Evolutionary conservation across 305 asterid species (phyloP).

Genomic region (Fraxinus sp.): DNA sequence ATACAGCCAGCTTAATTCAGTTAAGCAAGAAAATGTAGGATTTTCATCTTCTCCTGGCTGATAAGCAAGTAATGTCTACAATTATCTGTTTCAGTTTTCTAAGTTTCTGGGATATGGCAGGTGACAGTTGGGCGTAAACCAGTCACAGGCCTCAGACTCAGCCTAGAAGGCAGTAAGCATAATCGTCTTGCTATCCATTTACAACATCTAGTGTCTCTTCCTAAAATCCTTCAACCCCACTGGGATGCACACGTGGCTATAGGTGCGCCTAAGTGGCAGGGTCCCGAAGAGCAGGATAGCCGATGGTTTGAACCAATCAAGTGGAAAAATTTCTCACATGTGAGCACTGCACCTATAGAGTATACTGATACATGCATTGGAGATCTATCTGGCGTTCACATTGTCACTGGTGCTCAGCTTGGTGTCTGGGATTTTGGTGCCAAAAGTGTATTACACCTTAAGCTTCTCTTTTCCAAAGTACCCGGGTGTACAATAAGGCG

Average conservation of each 20-base stretch:
- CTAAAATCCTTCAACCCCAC: constrained; percentile 94
- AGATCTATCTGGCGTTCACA: constrained; percentile 92
- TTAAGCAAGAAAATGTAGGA: background rate
- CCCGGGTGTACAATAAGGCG: constrained; percentile 98
- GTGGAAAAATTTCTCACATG: constrained; percentile 96
- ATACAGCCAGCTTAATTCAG: background rate
- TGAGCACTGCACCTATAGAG: constrained; percentile 95
- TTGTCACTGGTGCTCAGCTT: constrained; percentile 93
- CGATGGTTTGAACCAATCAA: constrained; percentile 98
- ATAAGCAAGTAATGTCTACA: background rate
- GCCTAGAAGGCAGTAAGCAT: constrained; percentile 87
- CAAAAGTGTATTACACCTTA: constrained; percentile 83
- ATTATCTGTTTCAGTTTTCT: background rate
- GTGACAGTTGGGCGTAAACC: constrained; percentile 98
- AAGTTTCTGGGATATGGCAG: constrained; percentile 35
- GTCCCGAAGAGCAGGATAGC: constrained; percentile 99
- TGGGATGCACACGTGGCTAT: constrained; percentile 97
- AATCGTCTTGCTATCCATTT: constrained; percentile 84
- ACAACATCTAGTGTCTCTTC: constrained; percentile 90
- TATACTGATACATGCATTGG: constrained; percentile 82
- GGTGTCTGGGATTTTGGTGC: constrained; percentile 98
- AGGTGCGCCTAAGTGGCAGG: constrained; percentile 97
- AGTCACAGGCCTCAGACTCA: constrained; percentile 88
- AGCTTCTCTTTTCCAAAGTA: constrained; percentile 88
- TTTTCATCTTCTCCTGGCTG: background rate